Percentiles rank a stretch among this genome's conserved stretches.
Evolutionary conservation across 768 basidiomycete species (phyloP).

Genomic region (Calvatia gigantea): DNA sequence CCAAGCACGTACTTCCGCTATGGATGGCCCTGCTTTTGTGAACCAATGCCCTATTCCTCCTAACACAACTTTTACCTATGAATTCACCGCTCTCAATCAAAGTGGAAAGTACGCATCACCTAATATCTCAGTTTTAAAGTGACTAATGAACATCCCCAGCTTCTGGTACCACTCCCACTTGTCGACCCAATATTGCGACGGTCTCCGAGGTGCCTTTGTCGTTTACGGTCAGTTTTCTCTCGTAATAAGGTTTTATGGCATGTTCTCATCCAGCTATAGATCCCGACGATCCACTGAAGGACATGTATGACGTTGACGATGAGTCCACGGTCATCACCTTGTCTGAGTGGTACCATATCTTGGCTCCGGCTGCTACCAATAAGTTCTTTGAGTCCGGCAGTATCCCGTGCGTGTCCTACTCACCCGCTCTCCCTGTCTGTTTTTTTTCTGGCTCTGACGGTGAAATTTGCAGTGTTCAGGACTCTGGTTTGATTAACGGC

Average conservation of each 20-base stretch:
- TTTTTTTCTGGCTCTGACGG: neutral
- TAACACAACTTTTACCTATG: constrained; percentile 16
- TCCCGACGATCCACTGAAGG: constrained; percentile 10
- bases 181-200: constrained; percentile 21
- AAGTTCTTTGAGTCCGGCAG: constrained; percentile 3
- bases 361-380: neutral
- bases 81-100: neutral
- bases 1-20: constrained; percentile 40
- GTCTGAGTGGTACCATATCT: constrained; percentile 15
- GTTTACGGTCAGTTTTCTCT: constrained; percentile 23
- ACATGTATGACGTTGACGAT: constrained; percentile 14
- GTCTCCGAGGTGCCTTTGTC: constrained; percentile 23
- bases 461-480: neutral
- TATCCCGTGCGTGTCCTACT: constrained; percentile 12
- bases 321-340: constrained; percentile 14
- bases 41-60: constrained; percentile 17
- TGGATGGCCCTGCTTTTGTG: constrained; percentile 35
- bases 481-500: constrained; percentile 16
- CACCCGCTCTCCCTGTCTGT: neutral
- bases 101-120: constrained; percentile 12
- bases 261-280: constrained; percentile 14
- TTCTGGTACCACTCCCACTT: constrained; percentile 19
- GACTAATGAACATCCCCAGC: neutral
- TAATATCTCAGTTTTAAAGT: neutral
- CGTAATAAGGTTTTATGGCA: constrained; percentile 13